These are phyloP conservation scores for Lolium multiflorum DNA, from an alignment of 176 grass and related monocot genomes.

Conservation along the genomic window DNA sequence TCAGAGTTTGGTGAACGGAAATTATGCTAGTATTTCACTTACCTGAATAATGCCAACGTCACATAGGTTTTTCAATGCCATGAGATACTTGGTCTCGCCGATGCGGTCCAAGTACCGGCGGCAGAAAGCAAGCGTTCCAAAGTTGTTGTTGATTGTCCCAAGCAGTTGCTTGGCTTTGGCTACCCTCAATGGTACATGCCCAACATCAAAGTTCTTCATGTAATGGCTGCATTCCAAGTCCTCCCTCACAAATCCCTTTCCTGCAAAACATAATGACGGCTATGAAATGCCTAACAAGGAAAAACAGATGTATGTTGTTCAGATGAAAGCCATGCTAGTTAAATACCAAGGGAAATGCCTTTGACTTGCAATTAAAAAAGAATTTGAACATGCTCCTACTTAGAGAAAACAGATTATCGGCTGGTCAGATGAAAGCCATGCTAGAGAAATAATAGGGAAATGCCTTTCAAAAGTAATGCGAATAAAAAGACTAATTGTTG, in stretches of 20 bases:
- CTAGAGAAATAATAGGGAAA: conserved; percentile 3
- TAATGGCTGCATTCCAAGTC: conserved; percentile 98
- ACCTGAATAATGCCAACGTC: conserved; percentile 87
- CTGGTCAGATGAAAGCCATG: background rate
- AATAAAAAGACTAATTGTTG: background rate
- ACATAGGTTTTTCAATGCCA: conserved; percentile 93
- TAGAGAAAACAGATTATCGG: background rate
- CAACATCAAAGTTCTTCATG: conserved; percentile 98
- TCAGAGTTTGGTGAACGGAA: no score
- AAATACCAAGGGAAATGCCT: background rate
- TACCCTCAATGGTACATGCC: conserved; percentile 84
- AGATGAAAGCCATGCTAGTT: background rate
- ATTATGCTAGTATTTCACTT: no score
- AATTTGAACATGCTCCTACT: background rate
- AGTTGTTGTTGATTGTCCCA: conserved; percentile 93
- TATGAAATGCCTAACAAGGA: background rate
- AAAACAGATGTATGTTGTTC: background rate
- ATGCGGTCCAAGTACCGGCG: conserved; percentile 87
- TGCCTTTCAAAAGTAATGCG: background rate
- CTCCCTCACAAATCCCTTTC: conserved; percentile 91
- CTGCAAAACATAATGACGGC: conserved; percentile 44
- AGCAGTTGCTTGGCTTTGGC: conserved; percentile 92
- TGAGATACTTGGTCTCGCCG: conserved; percentile 96
- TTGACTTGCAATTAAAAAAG: background rate
- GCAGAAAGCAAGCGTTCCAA: conserved; percentile 93